phyloP scores from a whole-genome alignment of 2,329 filamentous ascomycete species.

The Talaromyces albobiverticillius region DNA sequence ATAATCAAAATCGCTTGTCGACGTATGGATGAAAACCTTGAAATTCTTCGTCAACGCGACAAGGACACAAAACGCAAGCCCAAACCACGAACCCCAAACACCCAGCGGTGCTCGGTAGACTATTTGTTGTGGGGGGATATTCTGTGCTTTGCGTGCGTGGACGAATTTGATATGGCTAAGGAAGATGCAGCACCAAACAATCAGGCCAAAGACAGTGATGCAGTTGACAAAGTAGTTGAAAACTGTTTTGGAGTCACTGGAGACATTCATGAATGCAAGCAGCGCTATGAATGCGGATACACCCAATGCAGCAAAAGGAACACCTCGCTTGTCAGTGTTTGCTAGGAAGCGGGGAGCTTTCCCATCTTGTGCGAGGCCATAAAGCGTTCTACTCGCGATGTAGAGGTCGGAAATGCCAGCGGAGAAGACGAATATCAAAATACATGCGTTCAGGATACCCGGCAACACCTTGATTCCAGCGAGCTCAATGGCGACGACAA shows the following conservation, averaged over 20 bases:
- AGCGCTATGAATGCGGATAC: slow-evolving; percentile 60
- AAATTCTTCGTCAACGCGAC: slow-evolving; percentile 80
- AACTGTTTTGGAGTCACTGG: slow-evolving; percentile 52
- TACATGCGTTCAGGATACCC: slow-evolving; percentile 67
- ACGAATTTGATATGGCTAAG: slow-evolving; percentile 65
- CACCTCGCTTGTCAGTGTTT: slow-evolving; percentile 64
- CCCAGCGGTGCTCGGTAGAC: slow-evolving; percentile 68
- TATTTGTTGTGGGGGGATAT: slow-evolving; percentile 52
- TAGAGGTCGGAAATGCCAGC: slow-evolving; percentile 73
- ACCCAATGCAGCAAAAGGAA: slow-evolving; percentile 63
- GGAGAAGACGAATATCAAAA: slow-evolving; percentile 71
- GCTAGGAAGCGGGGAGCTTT: slow-evolving; percentile 68
- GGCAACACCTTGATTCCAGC: slow-evolving; percentile 61
- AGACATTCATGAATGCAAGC: slow-evolving; percentile 64
- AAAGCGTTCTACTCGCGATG: slow-evolving; percentile 69
- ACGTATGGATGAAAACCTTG: slow-evolving; percentile 57
- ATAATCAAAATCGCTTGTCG: slow-evolving; percentile 58
- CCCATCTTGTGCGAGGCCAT: slow-evolving; percentile 66
- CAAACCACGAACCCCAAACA: slow-evolving; percentile 62
- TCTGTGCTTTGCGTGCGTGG: slow-evolving; percentile 58
- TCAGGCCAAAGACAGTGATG: slow-evolving; percentile 60
- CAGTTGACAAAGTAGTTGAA: slow-evolving; percentile 64
- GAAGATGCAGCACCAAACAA: slow-evolving; percentile 66
- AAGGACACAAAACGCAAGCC: slow-evolving; percentile 65
- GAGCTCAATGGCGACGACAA: slow-evolving; percentile 66